Conservation (phyloP, 1,139 yeast species). For the Casaregolazyma lundiana region DNA sequence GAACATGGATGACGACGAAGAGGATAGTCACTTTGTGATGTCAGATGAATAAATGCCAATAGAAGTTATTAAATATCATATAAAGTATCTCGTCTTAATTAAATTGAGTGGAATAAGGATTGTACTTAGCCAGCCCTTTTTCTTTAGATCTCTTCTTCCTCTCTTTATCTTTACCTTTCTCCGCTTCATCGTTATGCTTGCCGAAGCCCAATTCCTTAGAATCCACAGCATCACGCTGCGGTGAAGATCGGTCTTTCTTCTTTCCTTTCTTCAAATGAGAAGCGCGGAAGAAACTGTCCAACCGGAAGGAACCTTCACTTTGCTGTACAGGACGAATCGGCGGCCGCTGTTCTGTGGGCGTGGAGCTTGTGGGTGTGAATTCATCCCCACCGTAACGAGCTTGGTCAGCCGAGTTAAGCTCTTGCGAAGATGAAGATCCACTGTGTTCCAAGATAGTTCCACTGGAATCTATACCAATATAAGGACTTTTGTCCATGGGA, state of each 20-base stretch:
- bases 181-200: constrained; percentile 15
- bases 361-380: neutral
- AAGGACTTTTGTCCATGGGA: neutral
- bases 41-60: too few relatives aligned
- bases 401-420: neutral
- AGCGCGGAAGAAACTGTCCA: constrained; percentile 31
- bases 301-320: constrained; percentile 29
- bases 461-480: neutral
- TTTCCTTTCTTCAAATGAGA: constrained; percentile 28
- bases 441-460: neutral
- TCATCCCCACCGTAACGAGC: neutral
- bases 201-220: constrained; percentile 9
- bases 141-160: constrained; percentile 8
- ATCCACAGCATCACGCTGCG: constrained; percentile 1
- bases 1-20: neutral
- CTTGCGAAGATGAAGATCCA: neutral
- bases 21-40: neutral
- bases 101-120: neutral
- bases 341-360: neutral
- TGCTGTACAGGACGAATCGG: constrained; percentile 11
- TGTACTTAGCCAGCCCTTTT: neutral
- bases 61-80: neutral
- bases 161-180: constrained; percentile 13
- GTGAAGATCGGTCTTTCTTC: constrained; percentile 17
- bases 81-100: neutral